A percentile compares a stretch with the other conserved stretches of the same genome.
phyloP scores from a whole-genome alignment of 768 basidiomycete genomes.

The Suillus sp. region DNA sequence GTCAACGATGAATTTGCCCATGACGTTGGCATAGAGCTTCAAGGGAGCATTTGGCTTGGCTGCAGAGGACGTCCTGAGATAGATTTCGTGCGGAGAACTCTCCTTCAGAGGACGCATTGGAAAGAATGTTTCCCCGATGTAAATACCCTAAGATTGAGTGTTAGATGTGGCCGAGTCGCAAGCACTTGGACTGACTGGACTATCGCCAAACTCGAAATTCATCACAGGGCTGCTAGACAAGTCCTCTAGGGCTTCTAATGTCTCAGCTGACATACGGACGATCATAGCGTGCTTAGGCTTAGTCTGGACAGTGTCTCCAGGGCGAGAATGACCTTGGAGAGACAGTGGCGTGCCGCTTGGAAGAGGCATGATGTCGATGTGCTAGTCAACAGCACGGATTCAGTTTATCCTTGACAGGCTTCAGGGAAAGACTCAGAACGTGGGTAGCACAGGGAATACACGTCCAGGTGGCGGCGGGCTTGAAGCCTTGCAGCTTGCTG shows the following conservation, averaged over 20 bases:
- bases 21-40: conserved; percentile 72
- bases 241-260: conserved; percentile 65
- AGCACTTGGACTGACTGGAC: conserved; percentile 48
- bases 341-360: conserved; percentile 55
- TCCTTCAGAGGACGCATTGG: conserved; percentile 58
- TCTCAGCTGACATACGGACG: conserved; percentile 72
- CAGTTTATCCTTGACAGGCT: conserved; percentile 1
- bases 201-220: conserved; percentile 63
- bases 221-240: conserved; percentile 47
- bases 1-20: conserved; percentile 71
- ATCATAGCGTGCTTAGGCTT: conserved; percentile 76
- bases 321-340: conserved; percentile 57
- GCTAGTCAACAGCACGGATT: neutral
- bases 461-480: conserved; percentile 4
- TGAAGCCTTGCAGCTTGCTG: conserved; percentile 6
- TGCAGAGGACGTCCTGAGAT: conserved; percentile 61
- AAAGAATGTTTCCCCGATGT: conserved; percentile 66
- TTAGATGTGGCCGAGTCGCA: neutral
- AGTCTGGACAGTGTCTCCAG: conserved; percentile 56
- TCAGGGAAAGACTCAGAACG: conserved; percentile 1
- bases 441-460: conserved; percentile 10
- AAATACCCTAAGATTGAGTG: conserved; percentile 52
- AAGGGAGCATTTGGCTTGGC: conserved; percentile 64
- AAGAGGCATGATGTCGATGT: conserved; percentile 58
- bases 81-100: conserved; percentile 66